phyloP scores from a whole-genome alignment of 192 early-diverging fungal species.

The Coemansia brasiliensis region DNA sequence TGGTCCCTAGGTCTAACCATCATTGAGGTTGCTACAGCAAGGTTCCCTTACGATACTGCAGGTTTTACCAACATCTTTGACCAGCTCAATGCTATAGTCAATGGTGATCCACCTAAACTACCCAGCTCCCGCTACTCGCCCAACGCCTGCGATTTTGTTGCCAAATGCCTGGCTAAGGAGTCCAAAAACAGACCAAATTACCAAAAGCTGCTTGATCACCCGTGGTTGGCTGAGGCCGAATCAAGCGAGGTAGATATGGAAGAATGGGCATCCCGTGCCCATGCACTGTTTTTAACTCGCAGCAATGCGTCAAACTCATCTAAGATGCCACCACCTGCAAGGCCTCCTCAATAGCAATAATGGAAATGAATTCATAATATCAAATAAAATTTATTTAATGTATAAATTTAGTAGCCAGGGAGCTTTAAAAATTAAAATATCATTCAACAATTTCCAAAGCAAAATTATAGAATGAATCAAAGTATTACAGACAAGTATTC shows the following conservation, averaged over 20 bases:
- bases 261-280: constrained; percentile 70
- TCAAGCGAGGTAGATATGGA: constrained; percentile 76
- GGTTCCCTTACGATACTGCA: constrained; percentile 74
- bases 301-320: background rate
- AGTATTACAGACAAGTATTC: too few species aligned
- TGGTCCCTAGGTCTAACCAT: constrained; percentile 91
- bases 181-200: constrained; percentile 73
- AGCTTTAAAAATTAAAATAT: too few species aligned
- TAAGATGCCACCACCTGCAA: background rate
- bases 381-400: background rate
- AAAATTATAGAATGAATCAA: too few species aligned
- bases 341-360: constrained; percentile 1
- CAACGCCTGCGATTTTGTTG: constrained; percentile 77
- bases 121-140: constrained; percentile 66
- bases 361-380: too few species aligned
- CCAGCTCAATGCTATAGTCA: constrained; percentile 84
- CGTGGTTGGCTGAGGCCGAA: constrained; percentile 71
- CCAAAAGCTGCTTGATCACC: constrained; percentile 70
- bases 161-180: constrained; percentile 72
- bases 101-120: constrained; percentile 71
- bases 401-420: background rate
- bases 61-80: constrained; percentile 79
- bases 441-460: too few species aligned
- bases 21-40: constrained; percentile 79
- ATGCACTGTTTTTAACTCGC: constrained; percentile 40